A percentile compares a stretch with the other conserved stretches of the same genome.
Conservation (phyloP, 768 basidiomycete genomes). For the Tephrocybe sp. region DNA sequence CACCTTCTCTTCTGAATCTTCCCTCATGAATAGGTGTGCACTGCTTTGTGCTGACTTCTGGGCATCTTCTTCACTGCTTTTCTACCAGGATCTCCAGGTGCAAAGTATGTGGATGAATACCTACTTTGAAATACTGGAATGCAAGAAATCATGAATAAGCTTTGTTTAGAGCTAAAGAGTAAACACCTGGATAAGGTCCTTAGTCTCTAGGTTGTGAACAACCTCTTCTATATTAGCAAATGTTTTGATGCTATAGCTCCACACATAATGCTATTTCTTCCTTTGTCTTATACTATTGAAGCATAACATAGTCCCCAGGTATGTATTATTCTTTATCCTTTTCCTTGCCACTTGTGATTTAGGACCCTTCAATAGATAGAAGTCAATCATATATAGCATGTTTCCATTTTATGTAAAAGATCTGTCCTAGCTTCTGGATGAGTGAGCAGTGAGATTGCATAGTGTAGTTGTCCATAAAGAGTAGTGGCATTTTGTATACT, state of each 20-base stretch:
- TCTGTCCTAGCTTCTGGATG: no score
- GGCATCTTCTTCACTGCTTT: constrained; percentile 65
- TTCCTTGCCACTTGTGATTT: no score
- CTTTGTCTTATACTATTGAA: no score
- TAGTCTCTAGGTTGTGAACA: constrained; percentile 87
- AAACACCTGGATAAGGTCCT: constrained; percentile 70
- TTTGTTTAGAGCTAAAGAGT: constrained; percentile 80
- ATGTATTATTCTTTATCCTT: no score
- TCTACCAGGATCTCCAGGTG: constrained; percentile 38
- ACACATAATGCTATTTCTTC: no score
- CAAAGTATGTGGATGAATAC: constrained; percentile 30
- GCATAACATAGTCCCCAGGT: no score
- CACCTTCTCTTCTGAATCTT: constrained; percentile 84
- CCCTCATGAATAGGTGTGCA: constrained; percentile 94
- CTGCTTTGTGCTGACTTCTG: constrained; percentile 73
- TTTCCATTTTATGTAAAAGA: no score
- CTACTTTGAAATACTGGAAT: constrained; percentile 58
- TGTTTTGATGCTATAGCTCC: constrained; percentile 58
- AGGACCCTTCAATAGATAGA: no score
- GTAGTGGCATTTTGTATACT: no score
- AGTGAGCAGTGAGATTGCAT: no score
- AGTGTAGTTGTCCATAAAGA: no score
- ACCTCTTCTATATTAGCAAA: constrained; percentile 90
- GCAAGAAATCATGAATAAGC: constrained; percentile 69
- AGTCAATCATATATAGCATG: no score